Percentiles rank a stretch among this genome's conserved stretches.
phyloP scores from a whole-genome alignment of 2,329 filamentous ascomycete species.

The Aspergillus luchuensis region DNA sequence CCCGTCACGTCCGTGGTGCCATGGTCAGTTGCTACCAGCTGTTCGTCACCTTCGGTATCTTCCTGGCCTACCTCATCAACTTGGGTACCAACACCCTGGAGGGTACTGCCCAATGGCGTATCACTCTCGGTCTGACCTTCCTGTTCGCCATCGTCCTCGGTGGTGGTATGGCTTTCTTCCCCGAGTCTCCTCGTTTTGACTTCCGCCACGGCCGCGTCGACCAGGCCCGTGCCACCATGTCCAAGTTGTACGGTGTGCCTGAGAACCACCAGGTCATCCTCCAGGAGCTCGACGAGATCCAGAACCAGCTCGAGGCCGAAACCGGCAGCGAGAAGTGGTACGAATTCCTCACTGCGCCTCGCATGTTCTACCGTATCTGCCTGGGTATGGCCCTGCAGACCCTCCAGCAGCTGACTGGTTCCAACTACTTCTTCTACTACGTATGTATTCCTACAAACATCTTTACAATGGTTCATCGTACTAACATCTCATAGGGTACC shows the following conservation, averaged over 20 bases:
- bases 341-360: constrained; percentile 48
- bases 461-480: background rate
- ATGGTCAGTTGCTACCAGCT: constrained; percentile 52
- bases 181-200: constrained; percentile 60
- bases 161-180: constrained; percentile 58
- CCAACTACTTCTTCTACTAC: constrained; percentile 60
- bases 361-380: constrained; percentile 48
- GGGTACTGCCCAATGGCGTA: constrained; percentile 52
- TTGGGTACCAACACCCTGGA: constrained; percentile 43
- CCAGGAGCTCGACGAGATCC: constrained; percentile 58
- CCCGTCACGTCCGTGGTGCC: constrained; percentile 49
- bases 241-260: constrained; percentile 57
- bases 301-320: constrained; percentile 59
- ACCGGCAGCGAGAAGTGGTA: constrained; percentile 42
- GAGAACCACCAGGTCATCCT: constrained; percentile 57
- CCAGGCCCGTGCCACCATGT: constrained; percentile 54
- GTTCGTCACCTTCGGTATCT: constrained; percentile 52
- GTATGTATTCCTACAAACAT: constrained; percentile 23
- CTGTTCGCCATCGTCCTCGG: constrained; percentile 59
- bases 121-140: constrained; percentile 59
- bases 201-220: constrained; percentile 58
- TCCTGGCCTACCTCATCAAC: constrained; percentile 50
- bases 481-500: constrained; percentile 38
- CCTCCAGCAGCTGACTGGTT: constrained; percentile 49
- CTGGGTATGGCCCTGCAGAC: constrained; percentile 48